These are phyloP conservation scores for Lactarius quietus DNA, from an alignment of 768 basidiomycete species.

Conservation along the genomic window DNA sequence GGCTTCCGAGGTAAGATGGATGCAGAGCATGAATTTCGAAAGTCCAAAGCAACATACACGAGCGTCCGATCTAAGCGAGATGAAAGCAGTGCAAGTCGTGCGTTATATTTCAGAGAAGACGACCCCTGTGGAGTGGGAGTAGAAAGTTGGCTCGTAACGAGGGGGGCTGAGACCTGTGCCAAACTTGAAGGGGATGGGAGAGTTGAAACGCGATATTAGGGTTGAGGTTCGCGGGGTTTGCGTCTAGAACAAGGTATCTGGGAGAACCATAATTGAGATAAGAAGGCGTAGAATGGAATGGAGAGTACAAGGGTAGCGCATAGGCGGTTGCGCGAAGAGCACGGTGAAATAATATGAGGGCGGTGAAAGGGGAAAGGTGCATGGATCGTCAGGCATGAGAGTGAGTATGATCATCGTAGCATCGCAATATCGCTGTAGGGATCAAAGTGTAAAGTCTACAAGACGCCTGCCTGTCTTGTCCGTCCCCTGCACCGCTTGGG, in stretches of 20 bases:
- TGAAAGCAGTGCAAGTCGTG: background rate
- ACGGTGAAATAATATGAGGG: background rate
- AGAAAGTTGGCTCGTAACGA: background rate
- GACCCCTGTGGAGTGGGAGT: background rate
- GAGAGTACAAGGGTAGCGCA: slow-evolving; percentile 1
- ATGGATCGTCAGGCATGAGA: background rate
- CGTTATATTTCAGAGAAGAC: slow-evolving; percentile 1
- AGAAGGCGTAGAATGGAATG: background rate
- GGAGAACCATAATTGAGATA: background rate
- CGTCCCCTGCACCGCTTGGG: background rate
- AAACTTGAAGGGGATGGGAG: background rate
- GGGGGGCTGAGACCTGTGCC: background rate
- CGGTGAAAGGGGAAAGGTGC: background rate
- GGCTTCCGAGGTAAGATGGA: background rate
- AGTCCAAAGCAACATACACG: background rate
- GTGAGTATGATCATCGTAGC: background rate
- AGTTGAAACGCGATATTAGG: background rate
- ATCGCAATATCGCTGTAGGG: background rate
- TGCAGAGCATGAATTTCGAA: background rate
- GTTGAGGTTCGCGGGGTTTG: background rate
- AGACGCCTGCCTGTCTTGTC: background rate
- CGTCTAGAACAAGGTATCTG: slow-evolving; percentile 8
- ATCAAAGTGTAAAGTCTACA: background rate
- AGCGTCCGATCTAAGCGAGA: background rate
- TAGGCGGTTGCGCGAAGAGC: background rate